Base-by-base conservation (phyloP, 768 basidiomycete species). In the Amanita exitialis region DNA sequence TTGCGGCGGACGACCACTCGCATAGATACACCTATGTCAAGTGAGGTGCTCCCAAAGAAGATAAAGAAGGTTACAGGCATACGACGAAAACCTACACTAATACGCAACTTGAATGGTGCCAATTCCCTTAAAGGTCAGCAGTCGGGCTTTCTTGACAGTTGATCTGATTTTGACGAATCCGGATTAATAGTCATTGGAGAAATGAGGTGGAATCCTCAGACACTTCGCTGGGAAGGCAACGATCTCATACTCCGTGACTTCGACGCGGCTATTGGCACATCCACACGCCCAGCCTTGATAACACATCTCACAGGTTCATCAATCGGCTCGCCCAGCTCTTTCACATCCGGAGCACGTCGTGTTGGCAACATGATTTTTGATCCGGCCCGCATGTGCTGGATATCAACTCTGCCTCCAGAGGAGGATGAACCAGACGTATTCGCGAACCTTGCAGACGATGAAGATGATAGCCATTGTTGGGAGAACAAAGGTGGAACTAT, bases 301-400 rank as follows among this genome's bases (percentile, higher is more conserved):
- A 92, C 94, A 0, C 93, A 95, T 58, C 77, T 92, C 50, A 88
- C 89, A 1, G 89, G 90, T 37, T 88, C 89, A n/a, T 87, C 86
- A 1, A 76, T 89, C 20, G 85, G 86, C 36, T 89, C 87, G 12
- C 88, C 86, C 25, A 78, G 83, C 41, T 79, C 85, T 25, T 80
- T 87, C 60, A 75, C 82, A 28, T 75, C 82, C 49, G 87, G 88
- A 45, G 85, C 90, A 34, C 81, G 90, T 52, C 83, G 92, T 64
- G 95, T 97, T 16, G 96, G 96, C 41, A 91, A 93, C 72, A 99
- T 99, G 95, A 81, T 91, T 34, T 98, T 99, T 61, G 94, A 99
- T 68, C 94, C 96, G 1, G 61, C 79, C 38, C 82, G 82, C 21
- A 97, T 97, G 93, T 90, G 91, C 62, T 97, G 92, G 92, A 78